Conservation (phyloP, 352 stramenopile genomes). For the Pythium sp. region DNA sequence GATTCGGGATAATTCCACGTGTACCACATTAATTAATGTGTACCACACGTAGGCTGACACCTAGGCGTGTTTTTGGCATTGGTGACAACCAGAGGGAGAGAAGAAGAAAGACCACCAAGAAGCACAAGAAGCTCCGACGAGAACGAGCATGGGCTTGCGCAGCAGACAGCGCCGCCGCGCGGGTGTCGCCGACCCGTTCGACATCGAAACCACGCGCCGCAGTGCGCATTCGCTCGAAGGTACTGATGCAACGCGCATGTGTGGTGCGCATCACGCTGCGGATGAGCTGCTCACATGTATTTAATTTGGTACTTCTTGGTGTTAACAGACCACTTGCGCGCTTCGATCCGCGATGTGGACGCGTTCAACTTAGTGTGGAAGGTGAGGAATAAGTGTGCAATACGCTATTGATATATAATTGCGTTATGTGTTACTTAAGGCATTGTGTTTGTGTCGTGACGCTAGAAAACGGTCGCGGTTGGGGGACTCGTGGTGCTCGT, state of each 20-base stretch:
- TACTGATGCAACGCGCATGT: conserved; percentile 1
- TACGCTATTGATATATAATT: too few relatives aligned
- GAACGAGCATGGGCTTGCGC: conserved; percentile 38
- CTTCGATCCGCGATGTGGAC: conserved; percentile 38
- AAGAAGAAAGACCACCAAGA: background rate
- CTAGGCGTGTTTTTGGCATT: background rate
- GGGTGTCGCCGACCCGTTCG: conserved; percentile 35
- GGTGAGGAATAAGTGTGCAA: conserved; percentile 10
- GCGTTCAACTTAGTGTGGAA: conserved; percentile 52
- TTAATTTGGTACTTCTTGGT: background rate
- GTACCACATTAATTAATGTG: background rate
- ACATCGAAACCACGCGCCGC: conserved; percentile 36
- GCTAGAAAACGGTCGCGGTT: conserved; percentile 35
- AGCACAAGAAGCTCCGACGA: background rate
- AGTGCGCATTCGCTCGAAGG: conserved; percentile 34
- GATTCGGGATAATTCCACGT: background rate
- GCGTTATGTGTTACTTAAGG: background rate
- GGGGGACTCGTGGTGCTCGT: conserved; percentile 33
- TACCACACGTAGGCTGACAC: background rate
- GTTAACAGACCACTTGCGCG: conserved; percentile 39
- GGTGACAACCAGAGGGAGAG: conserved; percentile 1
- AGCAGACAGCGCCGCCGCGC: conserved; percentile 43
- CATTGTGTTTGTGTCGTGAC: too few relatives aligned
- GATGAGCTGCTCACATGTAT: background rate
- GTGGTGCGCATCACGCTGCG: background rate